Percentiles rank a stretch among this genome's conserved stretches.
These are phyloP conservation scores for Pichia phayaonensis DNA, from an alignment of 805 yeast genomes.

Conservation along the genomic window DNA sequence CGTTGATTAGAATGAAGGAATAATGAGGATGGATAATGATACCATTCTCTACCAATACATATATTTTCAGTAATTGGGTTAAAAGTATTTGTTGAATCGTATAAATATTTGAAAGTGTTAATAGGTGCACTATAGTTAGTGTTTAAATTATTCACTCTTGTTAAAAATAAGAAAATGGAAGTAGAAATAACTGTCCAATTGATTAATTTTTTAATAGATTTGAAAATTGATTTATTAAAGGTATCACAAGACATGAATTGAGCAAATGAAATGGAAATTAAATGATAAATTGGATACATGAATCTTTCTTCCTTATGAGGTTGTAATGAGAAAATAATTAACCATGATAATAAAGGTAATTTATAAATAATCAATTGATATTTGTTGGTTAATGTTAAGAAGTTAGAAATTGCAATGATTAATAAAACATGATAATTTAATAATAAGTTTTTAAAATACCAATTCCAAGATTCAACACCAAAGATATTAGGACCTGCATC, in stretches of 20 bases:
- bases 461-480: constrained; percentile 74
- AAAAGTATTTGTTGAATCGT: constrained; percentile 21
- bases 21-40: constrained; percentile 82
- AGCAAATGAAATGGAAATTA: constrained; percentile 58
- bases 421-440: constrained; percentile 64
- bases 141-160: constrained; percentile 39
- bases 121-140: constrained; percentile 71
- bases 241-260: constrained; percentile 28
- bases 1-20: constrained; percentile 61
- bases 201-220: constrained; percentile 3
- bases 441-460: constrained; percentile 59
- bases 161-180: constrained; percentile 5
- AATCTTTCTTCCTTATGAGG: constrained; percentile 95
- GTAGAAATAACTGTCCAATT: not conserved
- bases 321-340: constrained; percentile 54
- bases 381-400: constrained; percentile 15
- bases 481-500: constrained; percentile 84
- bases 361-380: constrained; percentile 18
- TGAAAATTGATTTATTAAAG: constrained; percentile 6
- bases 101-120: constrained; percentile 39
- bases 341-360: constrained; percentile 49
- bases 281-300: constrained; percentile 75
- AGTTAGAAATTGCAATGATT: constrained; percentile 35
- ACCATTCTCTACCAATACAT: constrained; percentile 95
- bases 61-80: constrained; percentile 38